phyloP scores from a whole-genome alignment of 495 filamentous ascomycete species.

The Talaromyces adpressus region DNA sequence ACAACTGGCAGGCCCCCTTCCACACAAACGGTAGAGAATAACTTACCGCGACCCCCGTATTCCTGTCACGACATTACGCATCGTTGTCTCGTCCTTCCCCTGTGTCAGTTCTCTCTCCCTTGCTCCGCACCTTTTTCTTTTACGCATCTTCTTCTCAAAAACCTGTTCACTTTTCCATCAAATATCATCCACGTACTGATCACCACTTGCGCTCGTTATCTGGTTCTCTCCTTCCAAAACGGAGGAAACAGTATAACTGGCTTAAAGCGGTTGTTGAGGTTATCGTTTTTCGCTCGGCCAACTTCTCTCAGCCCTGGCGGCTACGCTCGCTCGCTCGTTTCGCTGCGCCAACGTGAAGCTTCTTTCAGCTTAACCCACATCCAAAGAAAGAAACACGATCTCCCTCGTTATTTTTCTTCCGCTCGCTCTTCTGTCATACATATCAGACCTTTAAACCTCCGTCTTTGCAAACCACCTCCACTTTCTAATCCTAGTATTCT shows the following conservation, averaged over 20 bases:
- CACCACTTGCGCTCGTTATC: background rate
- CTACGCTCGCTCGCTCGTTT: slow-evolving; percentile 2
- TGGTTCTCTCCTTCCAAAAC: slow-evolving; percentile 6
- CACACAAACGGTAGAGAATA: background rate
- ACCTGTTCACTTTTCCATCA: background rate
- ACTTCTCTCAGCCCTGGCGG: slow-evolving; percentile 6
- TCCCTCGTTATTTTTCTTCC: background rate
- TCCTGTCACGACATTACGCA: background rate
- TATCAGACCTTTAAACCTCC: background rate
- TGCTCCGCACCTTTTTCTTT: background rate
- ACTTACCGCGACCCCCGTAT: background rate
- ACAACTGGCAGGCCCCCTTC: background rate
- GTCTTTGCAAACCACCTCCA: background rate
- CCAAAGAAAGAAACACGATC: slow-evolving; percentile 5
- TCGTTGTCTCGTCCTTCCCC: background rate
- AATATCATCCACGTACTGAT: background rate
- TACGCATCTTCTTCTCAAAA: slow-evolving; percentile 8
- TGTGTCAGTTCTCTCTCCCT: background rate
- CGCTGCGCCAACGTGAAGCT: slow-evolving; percentile 3
- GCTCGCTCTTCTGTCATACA: background rate
- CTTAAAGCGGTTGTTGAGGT: background rate
- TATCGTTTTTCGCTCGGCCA: background rate
- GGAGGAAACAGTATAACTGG: slow-evolving; percentile 1
- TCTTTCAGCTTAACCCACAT: slow-evolving; percentile 6
- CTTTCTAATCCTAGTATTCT: background rate